Percentiles rank a stretch among this genome's conserved stretches.
These are phyloP conservation scores for Colletotrichum graminicola DNA, from an alignment of 2,329 filamentous ascomycete genomes.

Conservation along the genomic window DNA sequence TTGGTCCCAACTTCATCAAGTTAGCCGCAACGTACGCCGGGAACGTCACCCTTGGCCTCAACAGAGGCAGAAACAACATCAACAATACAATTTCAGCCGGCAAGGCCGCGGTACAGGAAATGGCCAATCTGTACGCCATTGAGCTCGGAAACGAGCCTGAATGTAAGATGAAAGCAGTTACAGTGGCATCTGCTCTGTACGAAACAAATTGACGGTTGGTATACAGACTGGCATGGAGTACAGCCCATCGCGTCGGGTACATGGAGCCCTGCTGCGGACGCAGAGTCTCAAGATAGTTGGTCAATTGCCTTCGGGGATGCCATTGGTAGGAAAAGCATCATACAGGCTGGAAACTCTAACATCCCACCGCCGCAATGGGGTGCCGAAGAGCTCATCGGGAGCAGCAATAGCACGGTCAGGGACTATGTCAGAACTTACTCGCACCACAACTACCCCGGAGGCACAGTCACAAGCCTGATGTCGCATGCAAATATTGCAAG, in stretches of 20 bases:
- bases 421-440: constrained; percentile 58
- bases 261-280: constrained; percentile 54
- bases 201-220: not conserved
- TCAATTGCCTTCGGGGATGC: constrained; percentile 52
- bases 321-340: constrained; percentile 50
- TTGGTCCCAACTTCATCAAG: constrained; percentile 64
- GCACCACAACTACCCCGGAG: constrained; percentile 64
- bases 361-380: constrained; percentile 53
- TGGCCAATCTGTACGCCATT: constrained; percentile 64
- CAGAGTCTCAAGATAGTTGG: constrained; percentile 56
- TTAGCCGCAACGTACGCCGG: constrained; percentile 63
- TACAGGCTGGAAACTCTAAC: constrained; percentile 58
- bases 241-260: constrained; percentile 55
- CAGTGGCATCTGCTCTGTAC: not conserved
- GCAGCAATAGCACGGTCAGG: constrained; percentile 52
- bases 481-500: constrained; percentile 56
- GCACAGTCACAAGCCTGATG: constrained; percentile 58
- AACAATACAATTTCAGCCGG: constrained; percentile 67
- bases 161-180: constrained; percentile 52
- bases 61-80: constrained; percentile 65
- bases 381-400: constrained; percentile 54
- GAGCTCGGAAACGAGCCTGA: constrained; percentile 71
- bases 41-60: constrained; percentile 64
- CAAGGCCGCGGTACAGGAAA: constrained; percentile 55
- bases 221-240: constrained; percentile 51